Evolutionary conservation across 352 stramenopile species (phyloP).

Genomic region (Hyaloperonospora arabidopsidis): DNA sequence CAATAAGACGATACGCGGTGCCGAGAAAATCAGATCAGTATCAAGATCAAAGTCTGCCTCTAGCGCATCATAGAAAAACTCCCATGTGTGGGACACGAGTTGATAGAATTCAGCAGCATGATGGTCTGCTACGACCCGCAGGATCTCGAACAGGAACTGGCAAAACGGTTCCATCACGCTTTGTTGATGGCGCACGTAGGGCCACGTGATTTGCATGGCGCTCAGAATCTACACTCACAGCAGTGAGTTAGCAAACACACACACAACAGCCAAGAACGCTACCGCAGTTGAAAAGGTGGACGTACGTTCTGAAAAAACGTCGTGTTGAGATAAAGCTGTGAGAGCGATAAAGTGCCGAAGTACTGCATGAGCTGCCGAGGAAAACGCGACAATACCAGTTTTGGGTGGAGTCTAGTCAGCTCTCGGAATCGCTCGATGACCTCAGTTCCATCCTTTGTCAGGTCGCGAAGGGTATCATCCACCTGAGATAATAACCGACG

Average conservation of each 20-base stretch:
- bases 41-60: constrained; percentile 30
- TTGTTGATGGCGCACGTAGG: constrained; percentile 29
- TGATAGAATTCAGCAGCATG: constrained; percentile 62
- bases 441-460: constrained; percentile 38
- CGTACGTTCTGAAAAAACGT: constrained; percentile 54
- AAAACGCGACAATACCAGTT: constrained; percentile 50
- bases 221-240: constrained; percentile 37
- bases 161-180: constrained; percentile 31
- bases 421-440: constrained; percentile 58
- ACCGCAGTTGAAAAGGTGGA: not conserved
- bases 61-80: constrained; percentile 46
- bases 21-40: constrained; percentile 33
- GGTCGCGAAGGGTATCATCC: constrained; percentile 39
- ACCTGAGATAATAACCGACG: constrained; percentile 29
- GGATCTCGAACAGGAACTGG: constrained; percentile 59
- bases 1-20: constrained; percentile 30
- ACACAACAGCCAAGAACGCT: not conserved
- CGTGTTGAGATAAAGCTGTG: constrained; percentile 59
- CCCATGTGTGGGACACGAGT: constrained; percentile 40
- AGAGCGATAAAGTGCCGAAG: constrained; percentile 51
- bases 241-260: not conserved
- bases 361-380: constrained; percentile 44
- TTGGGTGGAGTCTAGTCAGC: constrained; percentile 40
- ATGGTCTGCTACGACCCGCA: constrained; percentile 53
- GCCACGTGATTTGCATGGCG: constrained; percentile 50